Conservation (phyloP, 805 yeast genomes). For the Cyberlindnera euphorbiiphila region DNA sequence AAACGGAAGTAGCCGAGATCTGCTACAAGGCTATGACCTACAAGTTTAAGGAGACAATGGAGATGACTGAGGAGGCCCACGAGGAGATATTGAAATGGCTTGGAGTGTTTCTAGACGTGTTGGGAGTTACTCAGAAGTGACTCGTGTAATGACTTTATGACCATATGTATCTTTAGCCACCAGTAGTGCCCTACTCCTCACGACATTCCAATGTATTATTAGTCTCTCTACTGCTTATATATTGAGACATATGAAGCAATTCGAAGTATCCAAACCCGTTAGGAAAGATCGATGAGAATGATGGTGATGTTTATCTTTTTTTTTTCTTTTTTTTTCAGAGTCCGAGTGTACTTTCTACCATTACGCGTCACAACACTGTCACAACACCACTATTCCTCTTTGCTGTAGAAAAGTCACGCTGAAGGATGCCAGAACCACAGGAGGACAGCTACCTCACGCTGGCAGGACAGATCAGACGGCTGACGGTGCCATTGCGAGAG, state of each 20-base stretch:
- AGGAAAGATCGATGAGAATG: too few species aligned
- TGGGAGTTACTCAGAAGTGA: constrained; percentile 3
- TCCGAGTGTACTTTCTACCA: too few species aligned
- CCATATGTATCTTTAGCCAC: too few species aligned
- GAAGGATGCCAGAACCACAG: too few species aligned
- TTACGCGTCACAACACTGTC: too few species aligned
- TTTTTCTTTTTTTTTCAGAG: too few species aligned
- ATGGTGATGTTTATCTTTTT: background rate
- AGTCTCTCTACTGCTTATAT: too few species aligned
- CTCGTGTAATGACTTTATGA: background rate
- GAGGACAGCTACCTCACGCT: constrained; percentile 13
- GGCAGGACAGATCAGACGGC: constrained; percentile 10
- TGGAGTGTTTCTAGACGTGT: constrained; percentile 11
- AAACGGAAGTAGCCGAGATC: constrained; percentile 25
- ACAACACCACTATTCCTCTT: too few species aligned
- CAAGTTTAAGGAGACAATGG: constrained; percentile 16
- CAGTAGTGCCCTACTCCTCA: too few species aligned
- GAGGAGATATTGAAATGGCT: constrained; percentile 23
- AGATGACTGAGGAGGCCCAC: constrained; percentile 7
- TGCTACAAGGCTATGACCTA: constrained; percentile 24
- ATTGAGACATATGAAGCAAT: too few species aligned
- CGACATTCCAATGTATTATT: background rate
- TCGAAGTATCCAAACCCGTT: too few species aligned
- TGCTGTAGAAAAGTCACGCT: too few species aligned
- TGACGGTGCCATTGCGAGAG: constrained; percentile 10